Conservation (phyloP, 2,329 filamentous ascomycete species). For the Epichloe glyceriae region DNA sequence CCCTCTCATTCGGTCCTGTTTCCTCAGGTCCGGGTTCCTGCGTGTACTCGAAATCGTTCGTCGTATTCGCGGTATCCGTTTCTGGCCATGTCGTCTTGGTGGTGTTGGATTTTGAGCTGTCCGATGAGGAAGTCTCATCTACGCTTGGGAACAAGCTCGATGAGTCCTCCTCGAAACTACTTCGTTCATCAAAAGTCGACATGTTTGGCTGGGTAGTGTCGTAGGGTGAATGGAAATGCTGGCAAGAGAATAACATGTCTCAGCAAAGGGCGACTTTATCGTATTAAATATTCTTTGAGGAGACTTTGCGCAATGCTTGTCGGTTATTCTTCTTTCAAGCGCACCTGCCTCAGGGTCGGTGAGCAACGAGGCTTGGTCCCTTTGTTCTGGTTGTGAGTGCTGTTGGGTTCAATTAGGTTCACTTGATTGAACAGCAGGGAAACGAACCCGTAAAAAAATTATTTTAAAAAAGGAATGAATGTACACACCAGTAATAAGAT, state of each 20-base stretch:
- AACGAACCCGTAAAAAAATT: neutral
- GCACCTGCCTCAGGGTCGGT: neutral
- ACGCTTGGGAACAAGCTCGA: neutral
- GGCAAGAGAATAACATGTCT: no score
- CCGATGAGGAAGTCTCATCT: neutral
- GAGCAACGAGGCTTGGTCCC: neutral
- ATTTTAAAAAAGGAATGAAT: neutral
- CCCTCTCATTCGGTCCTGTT: neutral
- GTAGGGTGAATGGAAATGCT: no score
- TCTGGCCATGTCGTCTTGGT: neutral
- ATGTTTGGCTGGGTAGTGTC: neutral
- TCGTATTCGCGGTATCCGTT: neutral
- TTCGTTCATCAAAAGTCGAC: neutral
- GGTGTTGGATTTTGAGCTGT: neutral
- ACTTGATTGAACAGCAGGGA: neutral
- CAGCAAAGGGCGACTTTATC: no score
- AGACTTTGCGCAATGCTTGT: no score
- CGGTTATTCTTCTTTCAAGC: no score
- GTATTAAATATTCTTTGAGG: no score
- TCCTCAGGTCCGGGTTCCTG: neutral
- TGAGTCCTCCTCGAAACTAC: neutral
- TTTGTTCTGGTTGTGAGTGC: neutral
- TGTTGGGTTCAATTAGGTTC: neutral
- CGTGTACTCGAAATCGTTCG: neutral
- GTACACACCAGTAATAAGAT: neutral